Conservation (phyloP, 306 rosid species). For the Macrotyloma uniflorum region DNA sequence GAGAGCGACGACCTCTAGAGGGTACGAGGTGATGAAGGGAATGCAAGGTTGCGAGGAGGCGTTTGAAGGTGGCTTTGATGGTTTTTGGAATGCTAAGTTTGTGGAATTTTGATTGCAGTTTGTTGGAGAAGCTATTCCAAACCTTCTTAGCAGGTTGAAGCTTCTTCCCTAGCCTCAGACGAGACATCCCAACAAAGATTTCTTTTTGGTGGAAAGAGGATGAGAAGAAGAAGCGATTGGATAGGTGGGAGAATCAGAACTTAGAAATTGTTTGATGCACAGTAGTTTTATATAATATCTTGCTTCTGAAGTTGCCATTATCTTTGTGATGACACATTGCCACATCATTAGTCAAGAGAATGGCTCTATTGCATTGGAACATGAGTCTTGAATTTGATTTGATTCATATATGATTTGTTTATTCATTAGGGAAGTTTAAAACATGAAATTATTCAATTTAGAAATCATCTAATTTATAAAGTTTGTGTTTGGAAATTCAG, state of each 20-base stretch:
- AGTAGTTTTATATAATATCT: constrained; percentile 23
- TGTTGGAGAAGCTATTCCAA: constrained; percentile 58
- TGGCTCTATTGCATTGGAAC: background rate
- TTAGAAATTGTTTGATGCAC: constrained; percentile 29
- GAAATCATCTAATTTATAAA: background rate
- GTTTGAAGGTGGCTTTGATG: constrained; percentile 46
- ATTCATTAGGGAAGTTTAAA: background rate
- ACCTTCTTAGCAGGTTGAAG: constrained; percentile 60
- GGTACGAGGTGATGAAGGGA: constrained; percentile 43
- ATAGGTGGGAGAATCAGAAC: background rate
- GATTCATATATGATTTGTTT: background rate
- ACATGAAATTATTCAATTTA: background rate
- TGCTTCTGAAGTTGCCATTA: constrained; percentile 10
- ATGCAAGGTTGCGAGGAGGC: constrained; percentile 41
- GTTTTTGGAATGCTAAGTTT: constrained; percentile 48
- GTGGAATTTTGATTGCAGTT: constrained; percentile 48
- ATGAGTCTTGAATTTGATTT: background rate
- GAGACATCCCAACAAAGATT: constrained; percentile 48
- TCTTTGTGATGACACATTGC: background rate
- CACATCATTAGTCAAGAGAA: constrained; percentile 1
- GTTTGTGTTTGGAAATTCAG: background rate
- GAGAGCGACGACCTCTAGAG: constrained; percentile 46
- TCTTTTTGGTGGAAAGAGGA: constrained; percentile 28
- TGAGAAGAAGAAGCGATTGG: constrained; percentile 13
- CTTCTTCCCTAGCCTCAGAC: constrained; percentile 52